Conservation (phyloP, 2,329 filamentous ascomycete genomes). For the Byssothecium circinans region DNA sequence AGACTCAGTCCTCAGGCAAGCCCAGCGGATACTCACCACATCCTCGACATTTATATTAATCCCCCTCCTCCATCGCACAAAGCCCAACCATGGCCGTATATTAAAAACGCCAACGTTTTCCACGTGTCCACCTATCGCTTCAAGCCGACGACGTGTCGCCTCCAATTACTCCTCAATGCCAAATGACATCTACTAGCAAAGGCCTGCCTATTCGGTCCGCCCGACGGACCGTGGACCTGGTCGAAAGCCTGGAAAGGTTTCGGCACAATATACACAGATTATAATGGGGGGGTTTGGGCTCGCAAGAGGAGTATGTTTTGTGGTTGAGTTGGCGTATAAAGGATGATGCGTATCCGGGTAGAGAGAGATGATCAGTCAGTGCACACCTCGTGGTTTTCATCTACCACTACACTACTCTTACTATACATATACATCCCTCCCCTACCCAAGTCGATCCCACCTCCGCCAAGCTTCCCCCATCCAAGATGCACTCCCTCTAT, state of each 20-base stretch:
- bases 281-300: not conserved
- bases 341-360: conserved; percentile 2
- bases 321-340: too few species aligned
- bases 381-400: conserved; percentile 3
- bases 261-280: not conserved
- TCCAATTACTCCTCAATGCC: not conserved
- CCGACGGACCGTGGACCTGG: not conserved
- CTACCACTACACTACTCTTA: not conserved
- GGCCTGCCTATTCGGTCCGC: not conserved
- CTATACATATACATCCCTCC: too few species aligned
- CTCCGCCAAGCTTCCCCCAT: too few species aligned
- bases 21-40: too few species aligned
- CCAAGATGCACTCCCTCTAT: conserved; percentile 18
- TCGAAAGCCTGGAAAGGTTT: not conserved
- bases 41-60: not conserved
- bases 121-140: not conserved
- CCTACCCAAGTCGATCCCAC: too few species aligned
- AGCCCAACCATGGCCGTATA: not conserved
- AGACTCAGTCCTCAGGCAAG: too few species aligned
- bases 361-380: conserved; percentile 2
- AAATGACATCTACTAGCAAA: not conserved
- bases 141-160: too few species aligned
- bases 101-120: not conserved
- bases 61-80: not conserved
- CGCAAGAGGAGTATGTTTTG: not conserved